Base-by-base conservation (phyloP, 139 green algal species). In the Mychonastes homosphaera region DNA sequence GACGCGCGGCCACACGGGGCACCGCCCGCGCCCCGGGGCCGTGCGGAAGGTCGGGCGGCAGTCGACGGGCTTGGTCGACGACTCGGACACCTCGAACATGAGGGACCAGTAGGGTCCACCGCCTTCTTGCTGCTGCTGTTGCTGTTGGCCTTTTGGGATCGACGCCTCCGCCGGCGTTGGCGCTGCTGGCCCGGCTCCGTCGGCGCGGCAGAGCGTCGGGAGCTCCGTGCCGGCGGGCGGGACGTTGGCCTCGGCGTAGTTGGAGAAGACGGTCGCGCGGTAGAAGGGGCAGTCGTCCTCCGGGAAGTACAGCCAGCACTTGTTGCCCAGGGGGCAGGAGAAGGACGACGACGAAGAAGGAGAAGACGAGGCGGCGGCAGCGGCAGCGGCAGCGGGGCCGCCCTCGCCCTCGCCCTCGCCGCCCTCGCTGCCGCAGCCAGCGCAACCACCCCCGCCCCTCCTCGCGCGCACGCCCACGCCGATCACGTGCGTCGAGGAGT, bases 221-320 rank as follows among this genome's bases (percentile, higher is more conserved):
- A 94, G 77, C 63, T 71, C 60, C 24, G 56, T 63, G 27, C 56
- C 69, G 4, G 64, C 53, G 10, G 62, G 55, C 0, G 86, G 87
- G 73, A 81, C 90, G 71, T 94, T 94, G 39, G 72, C 58, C 35
- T 79, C 73, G 28, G 87, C 82, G 55, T 95, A 95, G 77, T 95
- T 87, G 39, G 71, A 85, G 78, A 95, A 95, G 2, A 95, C 77
- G 8, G 87, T 95, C 45, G 69, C 72, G 39, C 87, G 76, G 81
- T 95, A 95, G 71, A 87, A 95, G 57, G 86, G 86, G 79, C 85
- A 94, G 77, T 93, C 57, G 65, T 79, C 71, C 62, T 94, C 87
- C 5, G 86, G 87, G 68, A 85, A 95, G 74, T 95, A 95, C 29
- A 95, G 80, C 87, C 87, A 95, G 85, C 85, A 95, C 77, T 94